phyloP scores from a whole-genome alignment of 2,329 filamentous ascomycete genomes.

The Ophiocordyceps robertsii region DNA sequence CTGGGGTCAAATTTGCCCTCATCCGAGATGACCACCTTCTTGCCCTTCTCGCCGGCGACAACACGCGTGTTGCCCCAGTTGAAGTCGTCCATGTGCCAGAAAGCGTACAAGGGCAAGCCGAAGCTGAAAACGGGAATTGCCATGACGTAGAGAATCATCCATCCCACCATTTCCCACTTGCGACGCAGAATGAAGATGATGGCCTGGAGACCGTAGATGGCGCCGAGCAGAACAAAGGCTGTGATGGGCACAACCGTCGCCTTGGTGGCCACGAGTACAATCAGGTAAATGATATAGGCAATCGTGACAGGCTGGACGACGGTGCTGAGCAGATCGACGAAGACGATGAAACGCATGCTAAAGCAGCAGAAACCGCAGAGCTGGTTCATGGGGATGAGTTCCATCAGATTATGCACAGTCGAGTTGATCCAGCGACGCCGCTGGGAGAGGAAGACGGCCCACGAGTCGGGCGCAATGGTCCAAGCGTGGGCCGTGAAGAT shows the following conservation, averaged over 20 bases:
- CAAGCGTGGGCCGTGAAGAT: conserved; percentile 84
- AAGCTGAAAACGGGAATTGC: conserved; percentile 89
- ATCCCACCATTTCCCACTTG: conserved; percentile 99
- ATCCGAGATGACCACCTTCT: conserved; percentile 85
- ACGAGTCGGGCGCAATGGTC: conserved; percentile 93
- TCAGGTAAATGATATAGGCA: conserved; percentile 79
- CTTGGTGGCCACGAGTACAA: conserved; percentile 55
- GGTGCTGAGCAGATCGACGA: conserved; percentile 84
- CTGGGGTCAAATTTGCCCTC: conserved; percentile 95
- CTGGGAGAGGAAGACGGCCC: conserved; percentile 90
- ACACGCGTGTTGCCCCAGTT: conserved; percentile 98
- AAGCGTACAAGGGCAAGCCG: conserved; percentile 79
- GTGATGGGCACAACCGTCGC: conserved; percentile 61
- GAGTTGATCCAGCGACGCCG: conserved; percentile 99
- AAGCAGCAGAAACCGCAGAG: conserved; percentile 99
- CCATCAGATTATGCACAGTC: conserved; percentile 92
- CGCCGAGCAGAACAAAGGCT: conserved; percentile 79
- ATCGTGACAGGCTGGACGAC: conserved; percentile 84
- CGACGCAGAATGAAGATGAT: conserved; percentile 93
- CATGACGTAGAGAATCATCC: conserved; percentile 93
- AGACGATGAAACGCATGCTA: conserved; percentile 97
- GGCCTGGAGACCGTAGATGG: conserved; percentile 94
- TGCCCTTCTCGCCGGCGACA: conserved; percentile 84
- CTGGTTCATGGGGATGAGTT: conserved; percentile 84
- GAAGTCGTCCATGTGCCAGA: conserved; percentile 99